A percentile compares a stretch with the other conserved stretches of the same genome.
These are phyloP conservation scores for Suhomyces taliae DNA, from an alignment of 1,139 yeast species.

Conservation along the genomic window DNA sequence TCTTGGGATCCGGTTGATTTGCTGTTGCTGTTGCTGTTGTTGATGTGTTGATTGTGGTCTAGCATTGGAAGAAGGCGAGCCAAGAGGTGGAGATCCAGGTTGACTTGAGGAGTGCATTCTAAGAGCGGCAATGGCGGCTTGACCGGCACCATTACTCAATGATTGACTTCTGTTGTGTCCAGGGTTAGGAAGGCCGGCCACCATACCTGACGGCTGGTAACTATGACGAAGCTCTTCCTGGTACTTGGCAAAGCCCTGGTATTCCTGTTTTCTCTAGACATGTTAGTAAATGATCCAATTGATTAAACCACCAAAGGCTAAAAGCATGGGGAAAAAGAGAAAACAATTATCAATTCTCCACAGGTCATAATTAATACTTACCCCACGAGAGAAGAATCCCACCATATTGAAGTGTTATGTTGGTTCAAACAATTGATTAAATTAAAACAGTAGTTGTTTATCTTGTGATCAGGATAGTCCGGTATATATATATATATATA, in stretches of 20 bases:
- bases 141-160: conserved; percentile 37
- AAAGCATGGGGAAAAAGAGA: no score
- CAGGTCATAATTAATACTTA: conserved; percentile 9
- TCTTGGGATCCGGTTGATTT: conserved; percentile 10
- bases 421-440: not conserved
- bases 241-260: conserved; percentile 44
- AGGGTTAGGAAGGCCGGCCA: conserved; percentile 28
- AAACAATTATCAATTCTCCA: not conserved
- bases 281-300: not conserved
- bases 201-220: conserved; percentile 13
- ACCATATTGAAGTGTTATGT: conserved; percentile 12
- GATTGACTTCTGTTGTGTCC: conserved; percentile 24
- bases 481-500: conserved; percentile 3
- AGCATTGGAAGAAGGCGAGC: not conserved
- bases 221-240: conserved; percentile 29
- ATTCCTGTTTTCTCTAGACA: conserved; percentile 16
- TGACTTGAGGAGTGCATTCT: conserved; percentile 27
- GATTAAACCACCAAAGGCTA: not conserved
- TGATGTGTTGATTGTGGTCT: not conserved
- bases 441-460: not conserved
- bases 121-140: conserved; percentile 46
- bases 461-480: not conserved
- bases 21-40: conserved; percentile 3
- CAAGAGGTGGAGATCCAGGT: conserved; percentile 7
- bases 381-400: conserved; percentile 17